Conservation (phyloP, 78 protist genomes). For the Dictyostelium citrinum region DNA sequence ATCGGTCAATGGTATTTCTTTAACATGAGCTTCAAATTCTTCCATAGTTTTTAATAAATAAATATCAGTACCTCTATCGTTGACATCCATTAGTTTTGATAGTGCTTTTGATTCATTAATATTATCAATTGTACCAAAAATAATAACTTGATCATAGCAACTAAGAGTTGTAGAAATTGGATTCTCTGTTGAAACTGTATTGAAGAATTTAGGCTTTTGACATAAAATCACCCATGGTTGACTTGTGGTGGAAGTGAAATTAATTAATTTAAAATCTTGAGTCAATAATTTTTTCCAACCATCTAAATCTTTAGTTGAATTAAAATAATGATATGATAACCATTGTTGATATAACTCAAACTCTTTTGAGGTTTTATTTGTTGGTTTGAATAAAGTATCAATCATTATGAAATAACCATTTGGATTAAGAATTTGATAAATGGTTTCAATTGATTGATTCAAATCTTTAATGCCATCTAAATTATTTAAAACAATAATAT, state of each 20-base stretch:
- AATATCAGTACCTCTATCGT: not conserved
- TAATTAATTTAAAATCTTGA: not conserved
- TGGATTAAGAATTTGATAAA: not conserved
- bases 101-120: not conserved
- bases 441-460: not conserved
- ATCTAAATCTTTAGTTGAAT: not conserved
- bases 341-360: slow-evolving; percentile 29
- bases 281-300: not conserved
- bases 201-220: not conserved
- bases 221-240: not conserved
- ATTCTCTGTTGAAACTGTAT: not conserved
- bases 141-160: not conserved
- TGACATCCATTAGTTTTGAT: not conserved
- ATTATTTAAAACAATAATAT: not conserved
- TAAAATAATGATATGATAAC: not conserved
- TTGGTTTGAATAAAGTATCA: not conserved
- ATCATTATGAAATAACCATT: slow-evolving; percentile 28
- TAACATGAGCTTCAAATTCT: not conserved
- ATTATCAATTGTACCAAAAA: not conserved
- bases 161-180: not conserved
- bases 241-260: not conserved
- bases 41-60: not conserved
- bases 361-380: not conserved
- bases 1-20: not conserved
- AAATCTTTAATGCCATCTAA: not conserved